Evolutionary conservation across 164 flowering plant genomes (phyloP).

Genomic region (Magnolia officinalis): DNA sequence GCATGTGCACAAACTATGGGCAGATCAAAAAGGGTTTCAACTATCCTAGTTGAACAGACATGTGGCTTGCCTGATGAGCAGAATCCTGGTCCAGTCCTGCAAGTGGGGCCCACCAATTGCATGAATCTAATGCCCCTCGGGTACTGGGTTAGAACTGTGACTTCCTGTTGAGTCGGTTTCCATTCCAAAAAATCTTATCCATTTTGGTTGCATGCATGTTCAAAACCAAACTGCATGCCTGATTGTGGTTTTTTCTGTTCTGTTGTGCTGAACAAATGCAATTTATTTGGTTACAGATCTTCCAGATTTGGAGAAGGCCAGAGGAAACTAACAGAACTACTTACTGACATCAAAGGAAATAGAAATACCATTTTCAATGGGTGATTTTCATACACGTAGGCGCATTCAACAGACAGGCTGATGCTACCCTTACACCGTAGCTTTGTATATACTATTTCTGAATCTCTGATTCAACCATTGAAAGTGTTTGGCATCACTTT

Average conservation of each 20-base stretch:
- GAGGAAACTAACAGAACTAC: slow-evolving; percentile 20
- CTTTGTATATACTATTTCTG: background rate
- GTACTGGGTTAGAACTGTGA: too few species aligned
- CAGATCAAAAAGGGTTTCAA: too few species aligned
- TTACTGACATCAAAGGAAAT: background rate
- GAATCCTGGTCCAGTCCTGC: too few species aligned
- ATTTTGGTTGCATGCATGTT: background rate
- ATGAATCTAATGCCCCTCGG: too few species aligned
- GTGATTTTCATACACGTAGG: background rate
- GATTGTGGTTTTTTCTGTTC: background rate
- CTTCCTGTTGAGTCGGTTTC: background rate
- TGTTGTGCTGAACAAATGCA: background rate
- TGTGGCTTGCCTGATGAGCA: too few species aligned
- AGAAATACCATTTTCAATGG: background rate
- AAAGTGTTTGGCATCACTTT: background rate
- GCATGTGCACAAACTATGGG: too few species aligned
- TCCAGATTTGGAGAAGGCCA: slow-evolving; percentile 78
- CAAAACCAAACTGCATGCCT: background rate
- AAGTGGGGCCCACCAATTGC: too few species aligned
- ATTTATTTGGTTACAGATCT: slow-evolving; percentile 54
- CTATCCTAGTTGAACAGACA: too few species aligned
- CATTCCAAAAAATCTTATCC: background rate
- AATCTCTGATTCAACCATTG: background rate
- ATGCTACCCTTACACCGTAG: background rate
- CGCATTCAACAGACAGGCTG: background rate